phyloP scores from a whole-genome alignment of 2,329 filamentous ascomycete genomes.

The Daldinia eschscholtzii region DNA sequence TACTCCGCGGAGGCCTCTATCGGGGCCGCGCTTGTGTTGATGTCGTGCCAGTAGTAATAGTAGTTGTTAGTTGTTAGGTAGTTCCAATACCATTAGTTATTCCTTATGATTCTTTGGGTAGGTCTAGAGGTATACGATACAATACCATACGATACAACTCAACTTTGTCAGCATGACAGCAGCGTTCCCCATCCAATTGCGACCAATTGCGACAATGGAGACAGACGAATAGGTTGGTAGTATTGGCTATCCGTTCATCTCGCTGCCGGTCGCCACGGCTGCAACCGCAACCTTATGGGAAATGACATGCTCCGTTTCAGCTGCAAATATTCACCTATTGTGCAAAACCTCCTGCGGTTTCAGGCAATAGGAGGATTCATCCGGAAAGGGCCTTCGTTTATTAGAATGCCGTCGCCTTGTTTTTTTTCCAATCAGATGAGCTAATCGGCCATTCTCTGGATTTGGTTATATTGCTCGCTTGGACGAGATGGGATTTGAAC shows the following conservation, averaged over 20 bases:
- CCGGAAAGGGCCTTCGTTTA: conserved; percentile 1
- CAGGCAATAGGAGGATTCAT: conserved; percentile 38
- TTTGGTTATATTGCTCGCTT: conserved; percentile 10
- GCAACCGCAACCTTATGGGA: conserved; percentile 31
- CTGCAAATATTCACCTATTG: conserved; percentile 25
- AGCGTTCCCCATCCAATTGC: conserved; percentile 23
- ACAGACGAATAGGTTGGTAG: neutral
- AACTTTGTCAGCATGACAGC: conserved; percentile 37
- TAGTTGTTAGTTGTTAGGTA: neutral
- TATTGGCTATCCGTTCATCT: conserved; percentile 15
- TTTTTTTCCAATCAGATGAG: conserved; percentile 16
- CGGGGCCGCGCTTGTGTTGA: conserved; percentile 16
- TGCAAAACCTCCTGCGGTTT: conserved; percentile 36
- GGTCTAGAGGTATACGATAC: neutral
- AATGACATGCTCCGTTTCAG: conserved; percentile 37
- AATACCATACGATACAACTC: neutral
- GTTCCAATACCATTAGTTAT: neutral
- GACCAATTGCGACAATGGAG: neutral
- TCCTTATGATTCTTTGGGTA: no score
- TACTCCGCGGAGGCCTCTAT: conserved; percentile 38
- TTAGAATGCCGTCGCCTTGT: conserved; percentile 10
- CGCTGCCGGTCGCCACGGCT: conserved; percentile 21
- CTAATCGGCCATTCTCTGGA: neutral
- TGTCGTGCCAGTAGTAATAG: neutral
- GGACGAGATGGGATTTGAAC: conserved; percentile 5